A percentile compares a stretch with the other conserved stretches of the same genome.
Evolutionary conservation across 208 protist genomes (phyloP).

Genomic region (Crithidia brevicula): DNA sequence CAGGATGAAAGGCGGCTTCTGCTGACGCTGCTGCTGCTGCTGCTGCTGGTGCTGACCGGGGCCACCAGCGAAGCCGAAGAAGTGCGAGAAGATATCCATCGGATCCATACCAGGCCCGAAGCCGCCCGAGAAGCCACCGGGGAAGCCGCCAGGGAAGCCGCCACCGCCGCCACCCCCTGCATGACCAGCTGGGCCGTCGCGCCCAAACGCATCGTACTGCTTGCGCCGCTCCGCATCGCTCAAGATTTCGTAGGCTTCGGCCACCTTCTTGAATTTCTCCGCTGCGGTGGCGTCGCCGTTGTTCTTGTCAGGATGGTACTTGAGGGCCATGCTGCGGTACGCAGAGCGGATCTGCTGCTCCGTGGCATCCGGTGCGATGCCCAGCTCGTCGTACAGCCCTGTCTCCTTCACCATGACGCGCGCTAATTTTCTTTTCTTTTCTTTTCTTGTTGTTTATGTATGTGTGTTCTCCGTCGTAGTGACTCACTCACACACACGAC

Average conservation of each 20-base stretch:
- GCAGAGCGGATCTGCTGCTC: slow-evolving; percentile 83
- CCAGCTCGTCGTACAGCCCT: slow-evolving; percentile 82
- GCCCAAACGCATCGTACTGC: slow-evolving; percentile 92
- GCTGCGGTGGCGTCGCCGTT: slow-evolving; percentile 66
- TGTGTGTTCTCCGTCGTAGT: too few relatives aligned
- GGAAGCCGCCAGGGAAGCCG: slow-evolving; percentile 65
- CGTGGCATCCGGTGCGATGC: slow-evolving; percentile 64
- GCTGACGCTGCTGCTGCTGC: slow-evolving; percentile 74
- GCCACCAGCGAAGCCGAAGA: slow-evolving; percentile 74
- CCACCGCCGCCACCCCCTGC: slow-evolving; percentile 17
- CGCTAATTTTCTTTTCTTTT: background rate
- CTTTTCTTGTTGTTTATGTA: too few relatives aligned
- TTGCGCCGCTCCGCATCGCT: slow-evolving; percentile 87
- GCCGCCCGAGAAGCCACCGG: slow-evolving; percentile 62
- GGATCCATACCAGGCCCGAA: slow-evolving; percentile 84
- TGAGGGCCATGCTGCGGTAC: slow-evolving; percentile 86
- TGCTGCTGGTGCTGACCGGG: slow-evolving; percentile 44
- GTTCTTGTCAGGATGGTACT: slow-evolving; percentile 93
- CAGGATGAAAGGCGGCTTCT: slow-evolving; percentile 88
- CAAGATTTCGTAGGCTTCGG: slow-evolving; percentile 96
- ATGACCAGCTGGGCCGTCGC: slow-evolving; percentile 91
- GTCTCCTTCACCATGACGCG: slow-evolving; percentile 79
- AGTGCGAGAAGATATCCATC: slow-evolving; percentile 84
- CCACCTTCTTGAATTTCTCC: slow-evolving; percentile 87
- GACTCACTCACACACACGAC: too few relatives aligned